Conservation (phyloP, 176 grass and related monocot species). For the Triticum dicoccoides region DNA sequence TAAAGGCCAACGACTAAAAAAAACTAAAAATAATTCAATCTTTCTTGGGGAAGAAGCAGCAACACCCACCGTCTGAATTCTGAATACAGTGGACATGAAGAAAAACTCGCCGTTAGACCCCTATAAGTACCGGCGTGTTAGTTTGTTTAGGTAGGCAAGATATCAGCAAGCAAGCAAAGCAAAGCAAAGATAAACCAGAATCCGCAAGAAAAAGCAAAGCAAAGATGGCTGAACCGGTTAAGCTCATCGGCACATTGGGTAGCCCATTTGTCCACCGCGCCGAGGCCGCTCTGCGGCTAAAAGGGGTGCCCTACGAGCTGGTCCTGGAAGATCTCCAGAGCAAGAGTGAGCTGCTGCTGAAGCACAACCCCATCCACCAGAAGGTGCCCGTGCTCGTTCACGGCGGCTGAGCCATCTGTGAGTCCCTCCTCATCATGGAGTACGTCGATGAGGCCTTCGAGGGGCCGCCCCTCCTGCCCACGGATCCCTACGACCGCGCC, state of each 20-base stretch:
- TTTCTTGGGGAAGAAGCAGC: too few species aligned
- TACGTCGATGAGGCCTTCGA: slow-evolving; percentile 44
- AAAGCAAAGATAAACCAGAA: too few species aligned
- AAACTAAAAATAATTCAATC: too few species aligned
- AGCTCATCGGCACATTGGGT: not conserved
- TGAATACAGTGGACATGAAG: too few species aligned
- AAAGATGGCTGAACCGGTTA: not conserved
- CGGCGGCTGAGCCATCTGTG: not conserved
- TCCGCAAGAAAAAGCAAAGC: not conserved
- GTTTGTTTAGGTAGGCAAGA: too few species aligned
- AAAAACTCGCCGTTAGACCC: too few species aligned
- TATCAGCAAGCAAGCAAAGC: too few species aligned
- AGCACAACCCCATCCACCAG: slow-evolving; percentile 39
- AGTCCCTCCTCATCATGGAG: slow-evolving; percentile 45
- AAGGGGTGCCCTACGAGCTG: not conserved
- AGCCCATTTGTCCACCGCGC: not conserved
- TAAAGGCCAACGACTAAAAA: too few species aligned
- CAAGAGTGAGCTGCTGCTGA: slow-evolving; percentile 48
- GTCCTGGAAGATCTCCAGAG: not conserved
- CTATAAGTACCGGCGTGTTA: too few species aligned
- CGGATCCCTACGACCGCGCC: not conserved
- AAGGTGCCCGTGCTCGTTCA: slow-evolving; percentile 47
- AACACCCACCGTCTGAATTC: too few species aligned
- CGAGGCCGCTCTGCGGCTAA: not conserved
- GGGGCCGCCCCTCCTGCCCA: not conserved